These are phyloP conservation scores for Kwoniella europaea DNA, from an alignment of 768 basidiomycete species.

Conservation along the genomic window DNA sequence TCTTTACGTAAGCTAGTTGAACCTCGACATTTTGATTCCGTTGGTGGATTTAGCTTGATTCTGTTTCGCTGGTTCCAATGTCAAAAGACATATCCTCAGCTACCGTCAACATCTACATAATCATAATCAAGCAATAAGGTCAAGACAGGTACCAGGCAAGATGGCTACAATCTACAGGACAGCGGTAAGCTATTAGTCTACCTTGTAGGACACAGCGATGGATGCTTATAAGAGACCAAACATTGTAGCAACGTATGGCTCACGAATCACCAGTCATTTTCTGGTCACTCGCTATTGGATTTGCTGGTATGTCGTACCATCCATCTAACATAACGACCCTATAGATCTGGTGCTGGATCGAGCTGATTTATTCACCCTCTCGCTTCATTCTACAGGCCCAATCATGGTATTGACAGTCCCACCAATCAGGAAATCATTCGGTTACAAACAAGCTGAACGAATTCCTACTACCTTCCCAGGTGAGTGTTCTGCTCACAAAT, in stretches of 20 bases:
- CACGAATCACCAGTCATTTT: constrained; percentile 91
- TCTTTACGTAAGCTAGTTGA: constrained; percentile 7
- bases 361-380: not conserved
- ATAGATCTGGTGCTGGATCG: not conserved
- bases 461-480: constrained; percentile 77
- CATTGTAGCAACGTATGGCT: constrained; percentile 77
- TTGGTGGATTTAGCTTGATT: constrained; percentile 8
- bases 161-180: constrained; percentile 56
- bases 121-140: not conserved
- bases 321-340: not conserved
- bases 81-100: not conserved
- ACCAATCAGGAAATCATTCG: constrained; percentile 76
- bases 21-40: constrained; percentile 10
- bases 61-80: constrained; percentile 4
- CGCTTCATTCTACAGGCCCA: constrained; percentile 63
- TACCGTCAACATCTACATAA: not conserved
- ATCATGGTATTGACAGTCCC: constrained; percentile 74
- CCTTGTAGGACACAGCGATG: not conserved
- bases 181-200: constrained; percentile 41
- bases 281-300: constrained; percentile 78
- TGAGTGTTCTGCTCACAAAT: constrained; percentile 59
- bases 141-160: constrained; percentile 1
- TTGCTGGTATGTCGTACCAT: constrained; percentile 54
- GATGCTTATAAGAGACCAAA: constrained; percentile 17
- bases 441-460: constrained; percentile 71